A percentile compares a stretch with the other conserved stretches of the same genome.
These are phyloP conservation scores for Candida anutae DNA, from an alignment of 1,139 yeast genomes.

Conservation along the genomic window DNA sequence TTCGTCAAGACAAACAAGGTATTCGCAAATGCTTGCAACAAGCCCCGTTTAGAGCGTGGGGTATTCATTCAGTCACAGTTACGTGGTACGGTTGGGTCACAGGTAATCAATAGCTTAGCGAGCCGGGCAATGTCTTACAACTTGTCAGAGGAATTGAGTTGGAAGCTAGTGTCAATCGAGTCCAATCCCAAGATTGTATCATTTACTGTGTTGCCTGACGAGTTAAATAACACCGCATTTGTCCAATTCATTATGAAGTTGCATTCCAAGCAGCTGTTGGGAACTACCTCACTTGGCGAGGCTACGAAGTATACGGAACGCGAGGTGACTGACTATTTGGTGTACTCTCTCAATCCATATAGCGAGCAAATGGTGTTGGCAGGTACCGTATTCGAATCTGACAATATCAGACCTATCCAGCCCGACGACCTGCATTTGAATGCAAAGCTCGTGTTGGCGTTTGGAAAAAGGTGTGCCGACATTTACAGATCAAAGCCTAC, in stretches of 20 bases:
- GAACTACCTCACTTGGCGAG: constrained; percentile 34
- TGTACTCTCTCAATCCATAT: constrained; percentile 68
- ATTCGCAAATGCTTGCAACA: constrained; percentile 47
- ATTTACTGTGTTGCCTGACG: constrained; percentile 55
- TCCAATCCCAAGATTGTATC: constrained; percentile 64
- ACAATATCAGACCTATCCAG: constrained; percentile 29
- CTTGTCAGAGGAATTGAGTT: constrained; percentile 47
- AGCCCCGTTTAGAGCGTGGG: constrained; percentile 26
- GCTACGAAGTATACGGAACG: constrained; percentile 35
- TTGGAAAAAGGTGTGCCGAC: constrained; percentile 37
- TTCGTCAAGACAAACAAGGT: constrained; percentile 62
- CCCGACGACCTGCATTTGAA: constrained; percentile 32
- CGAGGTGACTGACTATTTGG: constrained; percentile 65
- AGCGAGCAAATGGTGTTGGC: constrained; percentile 59
- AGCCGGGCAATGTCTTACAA: constrained; percentile 52
- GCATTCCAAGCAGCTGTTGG: constrained; percentile 63
- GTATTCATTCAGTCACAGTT: constrained; percentile 31
- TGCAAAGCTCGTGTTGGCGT: constrained; percentile 13
- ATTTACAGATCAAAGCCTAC: constrained; percentile 25
- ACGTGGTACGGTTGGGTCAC: constrained; percentile 51
- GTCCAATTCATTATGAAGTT: constrained; percentile 75
- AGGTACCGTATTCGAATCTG: constrained; percentile 76
- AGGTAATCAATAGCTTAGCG: constrained; percentile 28
- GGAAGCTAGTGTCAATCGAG: constrained; percentile 72
- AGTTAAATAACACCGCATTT: constrained; percentile 57